A percentile compares a stretch with the other conserved stretches of the same genome.
Conservation (phyloP, 306 rosid species). For the Dalbergia oliveri region DNA sequence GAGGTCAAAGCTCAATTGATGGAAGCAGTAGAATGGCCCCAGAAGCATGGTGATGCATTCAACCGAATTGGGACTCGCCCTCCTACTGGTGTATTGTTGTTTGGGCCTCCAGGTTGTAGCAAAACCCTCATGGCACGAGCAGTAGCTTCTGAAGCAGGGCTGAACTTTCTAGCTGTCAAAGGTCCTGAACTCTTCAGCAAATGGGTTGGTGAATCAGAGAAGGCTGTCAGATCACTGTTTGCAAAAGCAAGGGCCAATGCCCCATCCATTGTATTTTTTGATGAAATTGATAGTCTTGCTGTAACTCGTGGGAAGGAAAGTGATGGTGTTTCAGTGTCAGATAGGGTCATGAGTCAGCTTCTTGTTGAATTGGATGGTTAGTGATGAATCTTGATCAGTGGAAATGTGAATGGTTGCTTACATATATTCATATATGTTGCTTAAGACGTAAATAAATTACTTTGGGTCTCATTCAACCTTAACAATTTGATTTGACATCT, state of each 20-base stretch:
- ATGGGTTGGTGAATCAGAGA: constrained; percentile 99
- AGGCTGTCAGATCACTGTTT: constrained; percentile 88
- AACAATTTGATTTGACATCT: not conserved
- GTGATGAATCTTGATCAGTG: constrained; percentile 51
- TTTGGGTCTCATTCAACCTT: not conserved
- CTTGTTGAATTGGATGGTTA: constrained; percentile 92
- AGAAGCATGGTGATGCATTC: constrained; percentile 83
- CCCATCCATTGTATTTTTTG: constrained; percentile 90
- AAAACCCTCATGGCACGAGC: constrained; percentile 97
- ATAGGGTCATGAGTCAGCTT: constrained; percentile 93
- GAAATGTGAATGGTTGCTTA: constrained; percentile 28
- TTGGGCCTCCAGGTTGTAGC: constrained; percentile 99
- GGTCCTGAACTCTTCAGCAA: constrained; percentile 98
- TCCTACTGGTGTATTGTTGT: constrained; percentile 84
- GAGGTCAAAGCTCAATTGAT: constrained; percentile 85
- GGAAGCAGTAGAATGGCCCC: constrained; percentile 98
- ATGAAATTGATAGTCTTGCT: constrained; percentile 94
- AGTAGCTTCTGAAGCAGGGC: constrained; percentile 89
- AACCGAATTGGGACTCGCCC: constrained; percentile 83
- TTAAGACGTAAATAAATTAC: constrained; percentile 10
- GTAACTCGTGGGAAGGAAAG: constrained; percentile 83
- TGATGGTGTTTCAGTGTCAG: constrained; percentile 91
- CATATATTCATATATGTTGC: not conserved
- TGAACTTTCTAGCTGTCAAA: constrained; percentile 92
- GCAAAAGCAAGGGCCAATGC: constrained; percentile 96